phyloP scores from a whole-genome alignment of 2,329 filamentous ascomycete species.

The Aspergillus vadensis region DNA sequence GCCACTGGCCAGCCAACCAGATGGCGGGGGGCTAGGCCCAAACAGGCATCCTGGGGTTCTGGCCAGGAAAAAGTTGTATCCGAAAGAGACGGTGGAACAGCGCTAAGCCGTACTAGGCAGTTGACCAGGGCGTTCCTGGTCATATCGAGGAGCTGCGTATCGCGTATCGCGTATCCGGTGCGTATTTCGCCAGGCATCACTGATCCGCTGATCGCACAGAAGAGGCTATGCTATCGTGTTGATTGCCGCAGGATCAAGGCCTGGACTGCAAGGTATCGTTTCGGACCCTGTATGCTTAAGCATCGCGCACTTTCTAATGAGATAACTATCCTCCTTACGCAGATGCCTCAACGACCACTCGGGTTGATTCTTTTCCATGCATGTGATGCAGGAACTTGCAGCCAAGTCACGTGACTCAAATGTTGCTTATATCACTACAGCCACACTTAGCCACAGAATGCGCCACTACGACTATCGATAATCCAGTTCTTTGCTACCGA shows the following conservation, averaged over 20 bases:
- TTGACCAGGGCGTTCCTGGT: background rate
- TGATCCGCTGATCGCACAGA: background rate
- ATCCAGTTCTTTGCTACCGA: conserved; percentile 8
- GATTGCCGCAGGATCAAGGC: background rate
- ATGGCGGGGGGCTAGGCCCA: conserved; percentile 11
- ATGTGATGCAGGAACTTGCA: background rate
- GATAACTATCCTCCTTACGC: no score
- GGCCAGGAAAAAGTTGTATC: conserved; percentile 2
- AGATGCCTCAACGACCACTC: background rate
- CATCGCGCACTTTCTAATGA: background rate
- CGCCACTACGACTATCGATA: conserved; percentile 21
- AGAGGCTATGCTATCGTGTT: background rate
- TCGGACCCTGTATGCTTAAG: background rate
- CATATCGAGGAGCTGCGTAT: background rate
- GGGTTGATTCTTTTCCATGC: background rate
- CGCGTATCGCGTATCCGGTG: conserved; percentile 2
- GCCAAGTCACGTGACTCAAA: background rate
- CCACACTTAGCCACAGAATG: conserved; percentile 9
- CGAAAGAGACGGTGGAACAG: conserved; percentile 11
- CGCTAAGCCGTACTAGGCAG: background rate
- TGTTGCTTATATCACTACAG: conserved; percentile 1
- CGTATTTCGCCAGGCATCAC: background rate
- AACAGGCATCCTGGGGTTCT: conserved; percentile 17
- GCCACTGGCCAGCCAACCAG: conserved; percentile 11
- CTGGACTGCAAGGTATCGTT: background rate